Conservation (phyloP, 176 grass and related monocot species). For the Poa pratensis region DNA sequence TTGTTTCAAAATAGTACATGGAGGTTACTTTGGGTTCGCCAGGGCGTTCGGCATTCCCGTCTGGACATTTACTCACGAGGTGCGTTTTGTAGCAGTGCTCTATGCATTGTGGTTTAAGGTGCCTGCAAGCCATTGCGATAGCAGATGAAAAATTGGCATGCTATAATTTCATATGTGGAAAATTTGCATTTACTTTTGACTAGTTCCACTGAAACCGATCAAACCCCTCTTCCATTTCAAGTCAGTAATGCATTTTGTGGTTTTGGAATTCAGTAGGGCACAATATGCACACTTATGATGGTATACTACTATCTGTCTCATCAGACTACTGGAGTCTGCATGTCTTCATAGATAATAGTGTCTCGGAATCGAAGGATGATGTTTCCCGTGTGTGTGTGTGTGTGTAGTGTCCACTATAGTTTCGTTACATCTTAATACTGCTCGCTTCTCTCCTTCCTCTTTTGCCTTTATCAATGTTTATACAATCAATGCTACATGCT, state of each 20-base stretch:
- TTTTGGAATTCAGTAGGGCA: not conserved
- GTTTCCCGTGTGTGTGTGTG: not conserved
- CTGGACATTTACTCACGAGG: constrained; percentile 91
- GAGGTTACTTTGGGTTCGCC: constrained; percentile 96
- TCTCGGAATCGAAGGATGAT: not conserved
- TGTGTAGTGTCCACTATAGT: not conserved
- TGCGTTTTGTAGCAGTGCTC: not conserved
- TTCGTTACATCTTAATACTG: not conserved
- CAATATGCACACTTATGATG: not conserved
- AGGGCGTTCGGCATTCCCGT: constrained; percentile 88
- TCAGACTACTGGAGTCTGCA: not conserved
- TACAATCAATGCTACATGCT: not conserved
- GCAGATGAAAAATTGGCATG: not conserved
- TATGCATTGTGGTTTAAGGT: not conserved
- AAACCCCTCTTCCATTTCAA: not conserved
- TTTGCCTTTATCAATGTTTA: constrained; percentile 5
- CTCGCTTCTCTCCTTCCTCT: not conserved
- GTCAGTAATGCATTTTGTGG: not conserved
- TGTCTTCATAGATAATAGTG: not conserved
- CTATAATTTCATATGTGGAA: not conserved
- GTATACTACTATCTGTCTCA: not conserved
- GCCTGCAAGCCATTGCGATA: not conserved
- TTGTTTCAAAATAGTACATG: no score
- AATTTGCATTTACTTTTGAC: not conserved
- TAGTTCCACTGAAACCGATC: not conserved